Percentiles rank a stretch among this genome's conserved stretches.
Evolutionary conservation across 2,329 filamentous ascomycete genomes (phyloP).

Genomic region (Colletotrichum melonis): DNA sequence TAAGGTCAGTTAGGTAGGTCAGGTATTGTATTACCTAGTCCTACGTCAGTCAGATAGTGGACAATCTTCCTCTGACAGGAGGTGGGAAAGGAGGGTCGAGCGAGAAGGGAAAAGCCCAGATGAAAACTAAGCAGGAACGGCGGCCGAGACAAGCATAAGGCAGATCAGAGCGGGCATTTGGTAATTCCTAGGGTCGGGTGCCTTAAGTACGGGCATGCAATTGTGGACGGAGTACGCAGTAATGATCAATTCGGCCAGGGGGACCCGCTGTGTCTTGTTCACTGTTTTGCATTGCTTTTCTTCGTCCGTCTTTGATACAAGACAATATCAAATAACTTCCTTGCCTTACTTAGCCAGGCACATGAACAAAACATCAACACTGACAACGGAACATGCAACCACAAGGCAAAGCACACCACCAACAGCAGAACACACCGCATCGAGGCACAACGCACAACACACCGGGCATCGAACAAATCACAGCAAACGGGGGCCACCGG

Average conservation of each 20-base stretch:
- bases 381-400: not conserved
- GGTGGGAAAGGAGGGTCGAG: slow-evolving; percentile 27
- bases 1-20: too few species aligned
- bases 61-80: slow-evolving; percentile 28
- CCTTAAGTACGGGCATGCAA: not conserved
- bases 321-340: too few species aligned
- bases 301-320: not conserved
- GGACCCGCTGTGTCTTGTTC: not conserved
- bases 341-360: not conserved
- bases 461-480: slow-evolving; percentile 1
- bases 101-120: slow-evolving; percentile 19
- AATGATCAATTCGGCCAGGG: too few species aligned
- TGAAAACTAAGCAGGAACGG: slow-evolving; percentile 12
- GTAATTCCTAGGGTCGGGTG: not conserved
- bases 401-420: not conserved
- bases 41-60: slow-evolving; percentile 28
- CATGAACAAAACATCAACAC: not conserved
- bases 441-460: not conserved
- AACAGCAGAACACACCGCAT: not conserved
- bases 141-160: slow-evolving; percentile 18
- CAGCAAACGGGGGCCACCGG: not conserved
- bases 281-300: slow-evolving; percentile 1
- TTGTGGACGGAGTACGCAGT: too few species aligned
- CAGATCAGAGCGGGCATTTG: not conserved
- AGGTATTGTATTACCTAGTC: not conserved